These are phyloP conservation scores for Mycosphaerella sp. DNA, from an alignment of 2,329 filamentous ascomycete genomes.

Conservation along the genomic window DNA sequence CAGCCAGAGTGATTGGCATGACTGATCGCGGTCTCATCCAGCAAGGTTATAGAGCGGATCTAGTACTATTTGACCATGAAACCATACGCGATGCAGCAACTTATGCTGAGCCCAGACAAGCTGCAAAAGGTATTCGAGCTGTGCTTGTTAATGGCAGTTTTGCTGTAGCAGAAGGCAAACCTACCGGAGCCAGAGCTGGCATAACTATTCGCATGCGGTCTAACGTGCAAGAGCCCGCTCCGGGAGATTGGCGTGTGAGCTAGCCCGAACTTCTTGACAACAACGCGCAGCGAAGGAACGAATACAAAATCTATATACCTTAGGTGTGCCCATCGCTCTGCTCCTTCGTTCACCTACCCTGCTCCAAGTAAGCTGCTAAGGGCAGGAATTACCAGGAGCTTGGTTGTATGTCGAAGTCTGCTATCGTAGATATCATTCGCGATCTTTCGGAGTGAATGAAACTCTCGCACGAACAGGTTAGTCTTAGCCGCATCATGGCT, in stretches of 20 bases:
- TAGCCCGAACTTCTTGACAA: neutral
- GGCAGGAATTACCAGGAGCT: no score
- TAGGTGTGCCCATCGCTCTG: no score
- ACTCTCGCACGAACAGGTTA: no score
- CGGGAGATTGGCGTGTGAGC: neutral
- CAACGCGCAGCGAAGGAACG: no score
- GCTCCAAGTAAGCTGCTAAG: no score
- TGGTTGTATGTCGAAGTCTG: no score
- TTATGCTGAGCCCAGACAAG: constrained; percentile 24
- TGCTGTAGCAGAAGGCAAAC: constrained; percentile 24
- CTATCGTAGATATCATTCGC: no score
- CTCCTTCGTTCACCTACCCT: no score
- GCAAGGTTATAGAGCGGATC: constrained; percentile 25
- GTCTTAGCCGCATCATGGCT: no score
- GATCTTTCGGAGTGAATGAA: no score
- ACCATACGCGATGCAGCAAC: constrained; percentile 27
- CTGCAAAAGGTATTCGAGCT: constrained; percentile 24
- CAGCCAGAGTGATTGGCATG: constrained; percentile 22
- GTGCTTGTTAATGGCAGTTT: constrained; percentile 27
- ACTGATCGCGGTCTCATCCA: constrained; percentile 24
- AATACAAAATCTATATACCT: no score
- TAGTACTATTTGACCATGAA: constrained; percentile 26
- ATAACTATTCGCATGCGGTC: constrained; percentile 21
- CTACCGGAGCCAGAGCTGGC: constrained; percentile 21
- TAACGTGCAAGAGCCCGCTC: neutral